Conservation (phyloP, 345 rosid species). For the Salix brachista region DNA sequence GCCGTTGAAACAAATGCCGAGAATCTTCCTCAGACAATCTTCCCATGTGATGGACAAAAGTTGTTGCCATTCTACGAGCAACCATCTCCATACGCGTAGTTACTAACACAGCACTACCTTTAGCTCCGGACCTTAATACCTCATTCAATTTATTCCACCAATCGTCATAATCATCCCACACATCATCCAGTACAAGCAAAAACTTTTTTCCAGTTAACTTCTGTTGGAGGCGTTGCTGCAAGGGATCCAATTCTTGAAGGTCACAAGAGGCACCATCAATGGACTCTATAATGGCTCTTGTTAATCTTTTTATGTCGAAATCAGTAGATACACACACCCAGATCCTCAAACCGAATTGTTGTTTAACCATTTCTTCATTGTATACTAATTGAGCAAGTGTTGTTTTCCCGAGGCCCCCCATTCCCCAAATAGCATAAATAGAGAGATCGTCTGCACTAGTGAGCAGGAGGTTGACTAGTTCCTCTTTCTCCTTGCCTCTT, state of each 20-base stretch:
- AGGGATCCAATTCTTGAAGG: not conserved
- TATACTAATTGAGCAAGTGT: conserved; percentile 9
- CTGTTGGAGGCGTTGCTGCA: not conserved
- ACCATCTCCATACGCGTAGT: not conserved
- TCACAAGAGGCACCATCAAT: not conserved
- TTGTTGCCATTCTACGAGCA: conserved; percentile 1
- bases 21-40: conserved; percentile 11
- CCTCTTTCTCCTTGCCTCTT: not conserved
- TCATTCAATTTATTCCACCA: not conserved
- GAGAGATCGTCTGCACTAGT: not conserved
- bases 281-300: not conserved
- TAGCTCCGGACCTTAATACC: not conserved
- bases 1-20: not conserved
- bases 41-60: not conserved
- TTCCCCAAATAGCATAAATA: conserved; percentile 3
- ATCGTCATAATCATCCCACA: not conserved
- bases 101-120: not conserved
- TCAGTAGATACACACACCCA: conserved; percentile 12
- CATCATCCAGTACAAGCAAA: conserved; percentile 9
- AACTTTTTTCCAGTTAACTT: not conserved
- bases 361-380: not conserved
- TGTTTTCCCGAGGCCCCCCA: not conserved
- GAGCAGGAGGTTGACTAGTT: not conserved
- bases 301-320: not conserved
- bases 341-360: not conserved